Evolutionary conservation across 257 asterid species (phyloP), one percentile per base, ranked within the genome.

Genomic region (Dorcoceras hygrometricum): DNA sequence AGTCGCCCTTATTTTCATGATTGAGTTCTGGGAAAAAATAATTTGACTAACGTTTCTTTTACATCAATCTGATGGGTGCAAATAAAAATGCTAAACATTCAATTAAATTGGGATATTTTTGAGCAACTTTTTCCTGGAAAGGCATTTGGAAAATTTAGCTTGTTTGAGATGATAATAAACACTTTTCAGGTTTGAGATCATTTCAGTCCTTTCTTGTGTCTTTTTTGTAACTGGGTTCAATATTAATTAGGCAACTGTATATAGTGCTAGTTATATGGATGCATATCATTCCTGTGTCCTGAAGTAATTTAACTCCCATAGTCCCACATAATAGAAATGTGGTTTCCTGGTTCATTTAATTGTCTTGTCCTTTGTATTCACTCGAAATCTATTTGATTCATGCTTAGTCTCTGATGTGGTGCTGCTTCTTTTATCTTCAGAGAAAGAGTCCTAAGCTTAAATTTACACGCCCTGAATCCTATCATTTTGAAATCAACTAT

Each of bases 141-240:
- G 39, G 18, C 0, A 16, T 23, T 25, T 32, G 23, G 36, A 20
- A 20, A 31, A 32, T 8, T n/a, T 24, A 25, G 53, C 23, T 23
- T 64, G 19, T 8, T 64, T 58, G n/a, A 8, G 58, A 22, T 16
- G 25, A 65, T 7, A 8, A 32, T 32, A 32, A 8, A 32, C 12
- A 32, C 39, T 32, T 7, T 32, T 29, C 20, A 50, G 34, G 59
- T 36, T 67, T 16, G 31, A 39, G 59, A 56, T 58, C 66, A 43
- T 25, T 7, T 23, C 11, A n/a, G 24, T 69, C 59, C 9, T 43
- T 32, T 69, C 20, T 48, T n/a, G n/a, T n/a, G n/a, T n/a, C n/a
- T 59, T 29, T 46, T 60, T 9, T 50, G 7, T 34, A 11, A 2
- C 26, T 43, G 51, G 29, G 29, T 58, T 36, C 28, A 22, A 46